Base-by-base conservation (phyloP, 164 flowering plant genomes). In the Malania oleifera region DNA sequence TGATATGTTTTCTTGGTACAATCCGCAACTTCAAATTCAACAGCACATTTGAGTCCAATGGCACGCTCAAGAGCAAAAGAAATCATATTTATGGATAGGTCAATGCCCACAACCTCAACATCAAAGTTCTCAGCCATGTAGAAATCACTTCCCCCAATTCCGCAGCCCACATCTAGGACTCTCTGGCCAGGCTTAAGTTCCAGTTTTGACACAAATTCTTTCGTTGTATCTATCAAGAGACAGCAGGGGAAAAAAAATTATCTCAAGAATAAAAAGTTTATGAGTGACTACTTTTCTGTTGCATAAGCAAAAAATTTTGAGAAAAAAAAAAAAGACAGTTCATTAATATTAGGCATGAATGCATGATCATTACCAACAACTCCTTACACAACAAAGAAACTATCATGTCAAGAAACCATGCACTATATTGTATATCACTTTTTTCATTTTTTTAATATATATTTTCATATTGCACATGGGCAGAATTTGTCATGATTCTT, bases 101-200 rank as follows among this genome's bases (percentile, higher is more conserved):
- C 99, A 71, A 95, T 91, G 59, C 93, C 99, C 22, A 87, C 67
- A 57, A 95, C 98, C 70, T 91, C 84, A 43, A 80, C 98, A 66
- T 84, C 83, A 65, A 75, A 89, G 43, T 77, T 82, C 41, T 91
- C 90, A 25, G 99, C 93, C 99, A 95, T 95, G 77, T 91, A 91
- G 59, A 95, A 89, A 71, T 95, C 98, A 48, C 98, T 98, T 68
- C 99, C 99, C 1, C 99, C 99, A 65, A 95, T 87, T 61, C 99
- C 99, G 73, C 99, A 95, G 2, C 99, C 99, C 60, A 95, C 98
- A 73, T 95, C 99, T 19, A 95, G 81, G 39, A 95, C 99, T 69
- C 82, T 91, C 71, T 91, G 98, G n/a, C 95, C 95, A 54, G 95
- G 86, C 73, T 87, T 80, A 39, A 95, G 91, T 4, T 87, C 91